A percentile compares a stretch with the other conserved stretches of the same genome.
These are phyloP conservation scores for Clavispora santaluciae DNA, from an alignment of 805 yeast species.

Conservation along the genomic window DNA sequence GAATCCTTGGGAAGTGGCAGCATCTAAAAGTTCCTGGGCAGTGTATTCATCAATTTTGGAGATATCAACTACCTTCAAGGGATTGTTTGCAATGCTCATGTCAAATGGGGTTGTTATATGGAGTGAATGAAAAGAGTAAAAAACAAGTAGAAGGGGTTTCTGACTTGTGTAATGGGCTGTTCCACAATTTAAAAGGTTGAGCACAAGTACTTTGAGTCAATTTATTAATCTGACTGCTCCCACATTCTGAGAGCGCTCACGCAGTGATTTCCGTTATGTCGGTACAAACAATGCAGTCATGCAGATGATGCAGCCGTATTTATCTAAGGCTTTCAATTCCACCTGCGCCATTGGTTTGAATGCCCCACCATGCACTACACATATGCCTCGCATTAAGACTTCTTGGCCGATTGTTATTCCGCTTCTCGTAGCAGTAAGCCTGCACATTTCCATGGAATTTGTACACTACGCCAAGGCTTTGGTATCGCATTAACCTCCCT, in stretches of 20 bases:
- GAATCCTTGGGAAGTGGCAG: constrained; percentile 63
- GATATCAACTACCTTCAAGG: constrained; percentile 56
- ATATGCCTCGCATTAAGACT: not conserved
- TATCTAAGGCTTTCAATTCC: not conserved
- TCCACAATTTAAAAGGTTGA: not conserved
- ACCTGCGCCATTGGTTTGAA: not conserved
- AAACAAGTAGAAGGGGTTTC: not conserved
- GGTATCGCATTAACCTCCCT: too few species aligned
- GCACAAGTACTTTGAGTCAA: not conserved
- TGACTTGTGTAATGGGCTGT: too few species aligned
- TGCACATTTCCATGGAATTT: not conserved
- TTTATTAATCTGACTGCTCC: not conserved
- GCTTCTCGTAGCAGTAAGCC: not conserved
- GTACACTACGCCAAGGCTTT: not conserved
- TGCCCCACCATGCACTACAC: not conserved
- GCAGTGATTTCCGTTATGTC: not conserved
- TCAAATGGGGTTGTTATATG: not conserved
- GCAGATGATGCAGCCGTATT: not conserved
- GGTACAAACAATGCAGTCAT: not conserved
- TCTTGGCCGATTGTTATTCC: not conserved
- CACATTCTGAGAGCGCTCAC: not conserved
- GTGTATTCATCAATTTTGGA: constrained; percentile 38
- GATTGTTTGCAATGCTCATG: constrained; percentile 26
- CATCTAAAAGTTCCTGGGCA: constrained; percentile 49
- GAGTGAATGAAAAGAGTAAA: not conserved